Evolutionary conservation across 176 grass and related monocot species (phyloP).

Genomic region (Bromus sterilis): DNA sequence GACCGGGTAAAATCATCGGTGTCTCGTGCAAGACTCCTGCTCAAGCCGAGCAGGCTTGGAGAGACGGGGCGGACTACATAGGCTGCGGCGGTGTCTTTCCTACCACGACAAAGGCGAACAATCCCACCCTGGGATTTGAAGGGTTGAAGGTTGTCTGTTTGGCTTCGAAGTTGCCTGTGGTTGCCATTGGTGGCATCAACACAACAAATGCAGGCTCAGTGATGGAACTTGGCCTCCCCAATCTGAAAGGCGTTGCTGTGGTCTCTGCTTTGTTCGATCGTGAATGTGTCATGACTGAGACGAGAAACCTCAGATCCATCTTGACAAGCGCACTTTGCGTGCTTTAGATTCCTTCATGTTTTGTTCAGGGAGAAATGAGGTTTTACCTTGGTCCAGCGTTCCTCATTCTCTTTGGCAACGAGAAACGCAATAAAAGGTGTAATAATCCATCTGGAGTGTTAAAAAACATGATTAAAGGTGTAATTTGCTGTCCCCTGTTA

Average conservation of each 20-base stretch:
- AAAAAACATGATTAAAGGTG: neutral
- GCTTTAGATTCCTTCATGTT: neutral
- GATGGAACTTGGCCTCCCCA: slow-evolving; percentile 43
- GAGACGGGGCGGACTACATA: slow-evolving; percentile 77
- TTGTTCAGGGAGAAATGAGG: neutral
- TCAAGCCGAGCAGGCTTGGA: slow-evolving; percentile 68
- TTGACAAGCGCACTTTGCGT: slow-evolving; percentile 12
- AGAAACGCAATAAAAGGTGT: neutral
- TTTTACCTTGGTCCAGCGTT: neutral
- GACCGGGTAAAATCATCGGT: slow-evolving; percentile 70
- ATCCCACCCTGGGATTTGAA: slow-evolving; percentile 68
- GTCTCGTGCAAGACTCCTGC: slow-evolving; percentile 76
- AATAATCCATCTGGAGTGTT: neutral
- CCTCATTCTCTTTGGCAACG: neutral
- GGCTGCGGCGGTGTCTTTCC: slow-evolving; percentile 79
- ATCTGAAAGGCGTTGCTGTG: slow-evolving; percentile 72
- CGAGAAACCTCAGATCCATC: slow-evolving; percentile 49
- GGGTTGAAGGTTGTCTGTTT: slow-evolving; percentile 58
- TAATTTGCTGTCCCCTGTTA: neutral
- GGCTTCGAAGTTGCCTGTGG: slow-evolving; percentile 69
- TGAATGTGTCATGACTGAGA: slow-evolving; percentile 44
- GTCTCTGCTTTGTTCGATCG: slow-evolving; percentile 82
- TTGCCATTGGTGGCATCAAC: slow-evolving; percentile 80
- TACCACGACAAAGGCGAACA: slow-evolving; percentile 63
- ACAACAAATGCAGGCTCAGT: slow-evolving; percentile 56